Percentiles rank a stretch among this genome's conserved stretches.
These are phyloP conservation scores for Yamadazyma jaroonii DNA, from an alignment of 1,139 yeast genomes.

Conservation along the genomic window DNA sequence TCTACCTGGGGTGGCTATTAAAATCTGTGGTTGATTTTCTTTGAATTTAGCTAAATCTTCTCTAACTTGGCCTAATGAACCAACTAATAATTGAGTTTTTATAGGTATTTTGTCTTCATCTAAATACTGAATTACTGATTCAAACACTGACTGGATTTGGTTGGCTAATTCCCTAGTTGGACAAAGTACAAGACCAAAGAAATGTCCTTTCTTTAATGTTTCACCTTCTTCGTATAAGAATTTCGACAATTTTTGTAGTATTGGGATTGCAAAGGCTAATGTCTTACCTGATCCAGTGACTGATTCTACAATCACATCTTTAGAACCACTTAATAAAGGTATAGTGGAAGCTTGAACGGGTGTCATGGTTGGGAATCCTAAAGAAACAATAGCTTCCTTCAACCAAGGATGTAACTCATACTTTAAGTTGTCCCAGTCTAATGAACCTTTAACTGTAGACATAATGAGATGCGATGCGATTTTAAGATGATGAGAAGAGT, in stretches of 20 bases:
- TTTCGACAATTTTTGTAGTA: conserved; percentile 59
- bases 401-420: conserved; percentile 43
- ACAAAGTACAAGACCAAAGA: conserved; percentile 70
- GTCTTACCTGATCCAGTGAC: conserved; percentile 98
- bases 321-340: conserved; percentile 81
- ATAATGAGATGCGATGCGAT: conserved; percentile 4
- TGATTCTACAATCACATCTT: conserved; percentile 95
- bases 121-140: conserved; percentile 54
- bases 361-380: conserved; percentile 84
- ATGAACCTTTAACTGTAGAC: conserved; percentile 29
- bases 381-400: conserved; percentile 61
- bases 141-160: conserved; percentile 72
- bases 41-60: conserved; percentile 68
- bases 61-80: conserved; percentile 69
- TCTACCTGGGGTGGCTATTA: conserved; percentile 95
- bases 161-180: conserved; percentile 93
- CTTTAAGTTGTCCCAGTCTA: conserved; percentile 37
- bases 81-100: conserved; percentile 72
- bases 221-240: conserved; percentile 27
- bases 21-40: conserved; percentile 58
- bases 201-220: conserved; percentile 54
- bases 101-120: conserved; percentile 49
- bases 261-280: conserved; percentile 79
- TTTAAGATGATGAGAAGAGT: conserved; percentile 25
- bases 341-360: conserved; percentile 97